Conservation (phyloP, 2,329 filamentous ascomycete species). For the Aspergillus glaucus region DNA sequence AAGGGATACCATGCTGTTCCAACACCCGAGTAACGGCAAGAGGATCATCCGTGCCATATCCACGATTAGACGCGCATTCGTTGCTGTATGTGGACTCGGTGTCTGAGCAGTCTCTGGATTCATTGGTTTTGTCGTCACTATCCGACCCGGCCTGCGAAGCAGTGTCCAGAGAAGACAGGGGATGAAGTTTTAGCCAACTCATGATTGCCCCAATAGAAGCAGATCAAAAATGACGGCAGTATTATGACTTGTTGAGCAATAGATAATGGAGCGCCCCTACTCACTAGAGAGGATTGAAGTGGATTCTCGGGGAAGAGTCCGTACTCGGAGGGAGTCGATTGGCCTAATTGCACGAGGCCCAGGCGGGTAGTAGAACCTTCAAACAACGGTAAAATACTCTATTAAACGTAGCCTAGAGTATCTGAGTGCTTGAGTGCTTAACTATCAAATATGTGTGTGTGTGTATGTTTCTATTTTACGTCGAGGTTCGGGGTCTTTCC, state of each 20-base stretch:
- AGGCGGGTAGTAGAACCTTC: slow-evolving; percentile 2
- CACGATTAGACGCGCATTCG: slow-evolving; percentile 9
- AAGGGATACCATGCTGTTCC: slow-evolving; percentile 22
- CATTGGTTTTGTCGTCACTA: slow-evolving; percentile 5
- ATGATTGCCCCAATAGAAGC: slow-evolving; percentile 6
- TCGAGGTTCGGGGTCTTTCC: too few relatives aligned
- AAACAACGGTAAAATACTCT: neutral
- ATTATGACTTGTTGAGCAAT: slow-evolving; percentile 5
- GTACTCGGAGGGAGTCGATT: slow-evolving; percentile 4
- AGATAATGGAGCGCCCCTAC: slow-evolving; percentile 4
- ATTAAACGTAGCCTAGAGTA: slow-evolving; percentile 4
- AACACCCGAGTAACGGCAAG: slow-evolving; percentile 21
- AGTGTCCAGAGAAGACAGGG: slow-evolving; percentile 7
- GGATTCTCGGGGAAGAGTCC: slow-evolving; percentile 1
- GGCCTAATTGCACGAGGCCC: slow-evolving; percentile 5
- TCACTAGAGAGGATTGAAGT: neutral
- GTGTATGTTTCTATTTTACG: too few relatives aligned
- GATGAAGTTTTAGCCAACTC: slow-evolving; percentile 11
- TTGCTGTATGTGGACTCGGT: slow-evolving; percentile 10
- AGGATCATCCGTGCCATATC: slow-evolving; percentile 20
- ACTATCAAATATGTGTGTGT: slow-evolving; percentile 1
- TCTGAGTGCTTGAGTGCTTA: slow-evolving; percentile 4
- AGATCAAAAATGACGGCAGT: slow-evolving; percentile 4
- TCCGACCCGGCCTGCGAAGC: slow-evolving; percentile 6
- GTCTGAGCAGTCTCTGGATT: slow-evolving; percentile 7